These are phyloP conservation scores for Sarocladium oryzae DNA, from an alignment of 2,329 filamentous ascomycete species.

Conservation along the genomic window DNA sequence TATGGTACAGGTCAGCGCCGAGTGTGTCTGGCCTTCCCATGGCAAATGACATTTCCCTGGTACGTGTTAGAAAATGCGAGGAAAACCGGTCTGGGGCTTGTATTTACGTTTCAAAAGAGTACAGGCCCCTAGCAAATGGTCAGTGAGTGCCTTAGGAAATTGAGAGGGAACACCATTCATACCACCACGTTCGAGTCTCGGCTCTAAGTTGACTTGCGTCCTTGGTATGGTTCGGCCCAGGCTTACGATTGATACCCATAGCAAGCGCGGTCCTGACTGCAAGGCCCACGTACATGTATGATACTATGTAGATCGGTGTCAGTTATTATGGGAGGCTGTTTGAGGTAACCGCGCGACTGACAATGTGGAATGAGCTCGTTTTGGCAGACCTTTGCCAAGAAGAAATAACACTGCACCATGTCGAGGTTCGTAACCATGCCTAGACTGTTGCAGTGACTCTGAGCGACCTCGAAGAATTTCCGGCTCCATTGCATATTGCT, in stretches of 20 bases:
- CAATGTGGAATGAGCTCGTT: constrained; percentile 41
- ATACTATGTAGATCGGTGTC: constrained; percentile 16
- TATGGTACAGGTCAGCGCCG: constrained; percentile 42
- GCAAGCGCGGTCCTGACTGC: constrained; percentile 40
- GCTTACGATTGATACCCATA: constrained; percentile 40
- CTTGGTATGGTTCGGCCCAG: constrained; percentile 22
- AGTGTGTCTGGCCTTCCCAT: constrained; percentile 41
- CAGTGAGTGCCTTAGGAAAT: not conserved
- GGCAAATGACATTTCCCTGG: constrained; percentile 39
- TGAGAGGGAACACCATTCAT: constrained; percentile 13
- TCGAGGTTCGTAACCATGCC: constrained; percentile 39
- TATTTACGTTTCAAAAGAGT: constrained; percentile 36
- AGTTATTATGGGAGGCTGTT: not conserved
- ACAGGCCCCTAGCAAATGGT: constrained; percentile 28
- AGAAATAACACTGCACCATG: constrained; percentile 40
- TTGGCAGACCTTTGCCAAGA: constrained; percentile 43
- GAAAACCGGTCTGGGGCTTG: not conserved
- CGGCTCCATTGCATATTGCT: constrained; percentile 39
- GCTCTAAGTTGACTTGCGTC: constrained; percentile 22
- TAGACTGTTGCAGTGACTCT: constrained; percentile 29
- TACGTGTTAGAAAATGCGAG: not conserved
- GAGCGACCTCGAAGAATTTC: constrained; percentile 36
- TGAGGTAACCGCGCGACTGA: too few relatives aligned
- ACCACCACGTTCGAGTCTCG: constrained; percentile 41
- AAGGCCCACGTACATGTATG: constrained; percentile 42